These are phyloP conservation scores for Juglanconis oblonga DNA, from an alignment of 2,329 filamentous ascomycete species.

Conservation along the genomic window DNA sequence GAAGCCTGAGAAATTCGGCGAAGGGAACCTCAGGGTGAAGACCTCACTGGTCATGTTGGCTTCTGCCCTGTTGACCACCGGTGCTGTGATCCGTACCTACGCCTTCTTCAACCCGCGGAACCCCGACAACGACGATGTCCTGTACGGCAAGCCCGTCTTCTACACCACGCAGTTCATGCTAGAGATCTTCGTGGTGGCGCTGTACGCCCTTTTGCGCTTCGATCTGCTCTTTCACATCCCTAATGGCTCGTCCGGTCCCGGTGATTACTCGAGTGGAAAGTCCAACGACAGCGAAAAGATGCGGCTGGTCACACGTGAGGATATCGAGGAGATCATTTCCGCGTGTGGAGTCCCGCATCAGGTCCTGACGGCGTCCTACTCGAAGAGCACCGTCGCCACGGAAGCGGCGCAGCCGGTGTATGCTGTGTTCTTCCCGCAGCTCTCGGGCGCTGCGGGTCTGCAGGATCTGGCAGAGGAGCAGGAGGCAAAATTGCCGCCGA, in stretches of 20 bases:
- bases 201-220: slow-evolving; percentile 27
- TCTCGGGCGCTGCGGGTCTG: background rate
- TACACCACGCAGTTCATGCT: slow-evolving; percentile 34
- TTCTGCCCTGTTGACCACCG: slow-evolving; percentile 19
- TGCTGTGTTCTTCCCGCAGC: slow-evolving; percentile 6
- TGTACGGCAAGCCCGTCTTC: slow-evolving; percentile 32
- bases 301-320: slow-evolving; percentile 12
- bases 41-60: slow-evolving; percentile 25
- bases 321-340: slow-evolving; percentile 19
- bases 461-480: background rate
- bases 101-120: slow-evolving; percentile 24
- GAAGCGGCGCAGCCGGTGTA: background rate
- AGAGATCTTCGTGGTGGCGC: slow-evolving; percentile 27
- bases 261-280: slow-evolving; percentile 23
- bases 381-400: background rate
- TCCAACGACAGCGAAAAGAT: background rate
- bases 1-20: slow-evolving; percentile 30
- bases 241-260: slow-evolving; percentile 26
- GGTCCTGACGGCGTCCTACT: slow-evolving; percentile 14
- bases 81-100: slow-evolving; percentile 24
- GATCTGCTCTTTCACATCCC: slow-evolving; percentile 30
- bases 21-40: slow-evolving; percentile 29
- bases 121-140: slow-evolving; percentile 22
- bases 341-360: slow-evolving; percentile 18
- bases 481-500: slow-evolving; percentile 3